Evolutionary conservation across 1,284 basidiomycete genomes (phyloP), one percentile per base, ranked within the genome.

Genomic region (Moniliophthora roreri): DNA sequence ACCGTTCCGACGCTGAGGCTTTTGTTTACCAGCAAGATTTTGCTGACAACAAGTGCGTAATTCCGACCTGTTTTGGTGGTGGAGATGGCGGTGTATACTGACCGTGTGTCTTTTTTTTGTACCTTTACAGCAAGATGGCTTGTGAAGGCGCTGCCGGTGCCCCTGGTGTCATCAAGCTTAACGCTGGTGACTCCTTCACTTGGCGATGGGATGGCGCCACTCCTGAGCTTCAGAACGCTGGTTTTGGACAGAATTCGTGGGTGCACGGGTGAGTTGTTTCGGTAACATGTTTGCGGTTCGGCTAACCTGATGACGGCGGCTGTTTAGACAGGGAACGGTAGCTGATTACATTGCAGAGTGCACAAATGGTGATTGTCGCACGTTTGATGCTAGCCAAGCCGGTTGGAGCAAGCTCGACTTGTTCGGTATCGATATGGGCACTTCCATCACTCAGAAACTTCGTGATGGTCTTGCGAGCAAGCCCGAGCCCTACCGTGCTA

Each of bases 401-500:
- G 63, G 66, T 44, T 75, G 72, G 73, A 71, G 71, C 59, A 74
- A 74, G 60, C 59, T 73, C 53, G 66, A 69, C 48, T 64, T 66
- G 36, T 63, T 61, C 18, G 71, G 72, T 21, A 67, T 71, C 51
- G 64, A 67, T 50, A 65, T 61, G 24, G 63, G 65, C 51, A 50
- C 66, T 48, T 69, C 66, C 60, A 70, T 72, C 37, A 66, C 69
- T 4, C 58, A 62, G 11, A 60, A 66, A 48, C 61, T 74, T 44
- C 63, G 68, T 55, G 56, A 51, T 53, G 60, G 58, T 18, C 56
- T 62, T 56, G 45, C 54, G 37, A 48, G 48, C 48, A 65, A 65
- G 54, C 59, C 59, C 16, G 60, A 60, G 38, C 52, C 54, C 28
- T 61, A 64, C 9, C 51, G 42, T 16, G 28, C 28, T 11, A 60